Base-by-base conservation (phyloP, 441 rosid genomes). In the Jatropha multifida region DNA sequence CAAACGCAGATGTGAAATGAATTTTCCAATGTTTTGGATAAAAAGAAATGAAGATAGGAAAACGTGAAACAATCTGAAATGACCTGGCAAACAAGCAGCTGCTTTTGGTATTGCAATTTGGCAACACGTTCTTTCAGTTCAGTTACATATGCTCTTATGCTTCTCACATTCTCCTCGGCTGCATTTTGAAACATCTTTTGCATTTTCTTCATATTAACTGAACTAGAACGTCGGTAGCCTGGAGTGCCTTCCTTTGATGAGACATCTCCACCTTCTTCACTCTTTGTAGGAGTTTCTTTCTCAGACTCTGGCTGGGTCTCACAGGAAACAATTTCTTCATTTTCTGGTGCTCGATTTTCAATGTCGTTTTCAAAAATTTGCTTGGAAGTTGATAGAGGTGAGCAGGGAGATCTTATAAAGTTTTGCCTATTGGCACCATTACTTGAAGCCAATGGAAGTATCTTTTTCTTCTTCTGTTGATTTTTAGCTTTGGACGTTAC, bases 41-140 rank as follows among this genome's bases (percentile, higher is more conserved):
- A 12, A 37, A 71, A 44, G 7, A 56, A 55, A 68, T 54, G 56
- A 58, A 40, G 26, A 23, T 17, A 5, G 14, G n/a, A 20, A 18
- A 64, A 52, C 13, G 15, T 61, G 27, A 41, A 77, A 55, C 48
- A 13, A 62, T 8, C 68, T 54, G 41, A 3, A 49, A 44, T 46
- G 38, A 92, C 98, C 98, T 95, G 99, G 84, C 97, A 90, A 86
- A 96, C 99, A 78, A 96, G 98, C 32, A 94, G 92, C 81, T 96
- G 99, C 86, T 96, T 96, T 84, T 96, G 98, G 84, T 96, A 96
- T 83, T 96, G 99, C 77, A 96, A 83, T 79, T 96, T 96, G 7
- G 97, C 99, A 56, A 96, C 97, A n/a, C 97, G 98, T 79, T 96
- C 98, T 84, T 96, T 96, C 79, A 96, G 85, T 82, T 94, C 97